Evolutionary conservation across 1,284 basidiomycete species (phyloP).

Genomic region (Malassezia caprae): DNA sequence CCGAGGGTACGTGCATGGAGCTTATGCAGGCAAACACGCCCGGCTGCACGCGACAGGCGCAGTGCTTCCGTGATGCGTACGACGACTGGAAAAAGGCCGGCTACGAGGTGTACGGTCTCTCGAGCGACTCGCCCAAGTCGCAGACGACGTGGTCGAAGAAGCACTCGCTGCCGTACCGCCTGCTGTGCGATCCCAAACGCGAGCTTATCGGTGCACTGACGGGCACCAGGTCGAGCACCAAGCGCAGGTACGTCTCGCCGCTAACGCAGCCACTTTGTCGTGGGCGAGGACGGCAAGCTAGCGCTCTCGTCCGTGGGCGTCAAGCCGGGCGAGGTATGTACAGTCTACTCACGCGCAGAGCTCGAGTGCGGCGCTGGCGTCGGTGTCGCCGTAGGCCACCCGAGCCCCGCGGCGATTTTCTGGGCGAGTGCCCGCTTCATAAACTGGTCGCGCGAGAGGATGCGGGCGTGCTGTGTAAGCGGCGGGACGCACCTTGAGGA

Average conservation of each 20-base stretch:
- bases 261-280: slow-evolving; percentile 32
- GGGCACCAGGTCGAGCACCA: slow-evolving; percentile 62
- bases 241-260: slow-evolving; percentile 20
- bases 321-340: slow-evolving; percentile 28
- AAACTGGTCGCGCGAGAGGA: slow-evolving; percentile 44
- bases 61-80: slow-evolving; percentile 61
- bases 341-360: slow-evolving; percentile 6
- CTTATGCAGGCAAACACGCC: slow-evolving; percentile 25
- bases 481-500: slow-evolving; percentile 25
- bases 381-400: slow-evolving; percentile 21
- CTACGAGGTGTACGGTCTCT: slow-evolving; percentile 74
- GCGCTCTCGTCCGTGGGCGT: slow-evolving; percentile 24
- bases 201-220: slow-evolving; percentile 69
- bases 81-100: slow-evolving; percentile 61
- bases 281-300: slow-evolving; percentile 28
- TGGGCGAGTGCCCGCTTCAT: slow-evolving; percentile 37
- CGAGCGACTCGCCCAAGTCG: slow-evolving; percentile 66
- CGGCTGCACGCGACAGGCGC: slow-evolving; percentile 39
- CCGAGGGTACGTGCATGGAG: slow-evolving; percentile 12
- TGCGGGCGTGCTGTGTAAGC: slow-evolving; percentile 27
- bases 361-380: slow-evolving; percentile 6
- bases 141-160: slow-evolving; percentile 52
- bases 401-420: slow-evolving; percentile 36
- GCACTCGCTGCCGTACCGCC: slow-evolving; percentile 70
- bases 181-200: slow-evolving; percentile 77